Percentiles rank a stretch among this genome's conserved stretches.
phyloP scores from a whole-genome alignment of 306 rosid species.

The Delonix regia region DNA sequence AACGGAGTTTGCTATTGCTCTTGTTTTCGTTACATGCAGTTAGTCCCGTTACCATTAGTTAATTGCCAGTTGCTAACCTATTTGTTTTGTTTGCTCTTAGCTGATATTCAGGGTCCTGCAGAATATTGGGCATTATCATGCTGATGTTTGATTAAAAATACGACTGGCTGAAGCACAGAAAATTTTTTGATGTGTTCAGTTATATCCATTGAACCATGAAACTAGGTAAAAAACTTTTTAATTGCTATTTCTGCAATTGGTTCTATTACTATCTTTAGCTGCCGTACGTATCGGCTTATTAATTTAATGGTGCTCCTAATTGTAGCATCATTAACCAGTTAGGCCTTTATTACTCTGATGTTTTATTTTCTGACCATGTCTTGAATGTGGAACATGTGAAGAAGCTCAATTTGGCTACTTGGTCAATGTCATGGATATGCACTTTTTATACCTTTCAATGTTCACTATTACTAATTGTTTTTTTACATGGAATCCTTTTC shows the following conservation, averaged over 20 bases:
- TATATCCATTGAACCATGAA: constrained; percentile 60
- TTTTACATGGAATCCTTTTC: constrained; percentile 3
- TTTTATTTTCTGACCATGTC: constrained; percentile 2
- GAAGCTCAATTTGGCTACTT: constrained; percentile 8
- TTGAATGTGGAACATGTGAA: neutral
- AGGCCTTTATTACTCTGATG: constrained; percentile 15
- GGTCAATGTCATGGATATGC: neutral
- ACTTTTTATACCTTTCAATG: neutral
- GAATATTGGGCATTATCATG: neutral
- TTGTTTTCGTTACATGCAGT: constrained; percentile 29
- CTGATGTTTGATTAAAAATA: constrained; percentile 22
- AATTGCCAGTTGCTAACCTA: constrained; percentile 22
- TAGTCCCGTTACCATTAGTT: constrained; percentile 4
- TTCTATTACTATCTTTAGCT: neutral
- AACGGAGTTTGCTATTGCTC: constrained; percentile 15
- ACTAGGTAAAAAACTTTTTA: constrained; percentile 59
- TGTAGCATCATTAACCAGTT: neutral
- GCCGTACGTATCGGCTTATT: neutral
- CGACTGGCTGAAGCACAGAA: constrained; percentile 21
- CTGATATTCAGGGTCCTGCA: constrained; percentile 44
- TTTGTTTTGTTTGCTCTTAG: constrained; percentile 28
- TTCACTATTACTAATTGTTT: neutral
- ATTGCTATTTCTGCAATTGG: neutral
- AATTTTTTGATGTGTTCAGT: constrained; percentile 24
- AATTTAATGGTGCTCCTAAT: neutral